Evolutionary conservation across 2,329 filamentous ascomycete genomes (phyloP).

Genomic region (Ophiostoma australiae): DNA sequence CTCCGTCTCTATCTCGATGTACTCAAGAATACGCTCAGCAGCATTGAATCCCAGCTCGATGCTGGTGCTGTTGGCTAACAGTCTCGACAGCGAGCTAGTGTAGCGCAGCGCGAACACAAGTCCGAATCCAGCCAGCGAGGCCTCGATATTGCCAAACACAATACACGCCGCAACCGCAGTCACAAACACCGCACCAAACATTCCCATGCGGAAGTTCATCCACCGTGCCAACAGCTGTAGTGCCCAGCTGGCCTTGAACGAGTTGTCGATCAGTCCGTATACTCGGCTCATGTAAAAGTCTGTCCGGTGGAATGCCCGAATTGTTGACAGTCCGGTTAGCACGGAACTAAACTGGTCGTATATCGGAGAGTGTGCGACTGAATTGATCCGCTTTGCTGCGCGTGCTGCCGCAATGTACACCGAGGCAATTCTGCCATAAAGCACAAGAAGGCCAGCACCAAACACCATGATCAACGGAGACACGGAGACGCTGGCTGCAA

Average conservation of each 20-base stretch:
- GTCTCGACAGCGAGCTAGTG: constrained; percentile 34
- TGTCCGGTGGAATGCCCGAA: constrained; percentile 39
- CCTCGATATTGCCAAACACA: constrained; percentile 35
- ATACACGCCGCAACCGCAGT: constrained; percentile 37
- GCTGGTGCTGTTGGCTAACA: constrained; percentile 37
- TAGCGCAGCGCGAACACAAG: constrained; percentile 40
- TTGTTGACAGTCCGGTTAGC: constrained; percentile 40
- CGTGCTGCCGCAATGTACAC: constrained; percentile 39
- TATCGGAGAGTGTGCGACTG: constrained; percentile 40
- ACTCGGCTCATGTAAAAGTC: constrained; percentile 37
- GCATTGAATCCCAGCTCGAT: constrained; percentile 42
- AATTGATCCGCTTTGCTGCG: constrained; percentile 41
- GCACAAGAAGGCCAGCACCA: constrained; percentile 34
- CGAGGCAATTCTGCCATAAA: constrained; percentile 36
- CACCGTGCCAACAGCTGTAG: constrained; percentile 34
- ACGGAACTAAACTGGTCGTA: constrained; percentile 42
- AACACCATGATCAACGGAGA: constrained; percentile 37
- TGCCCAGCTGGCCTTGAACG: constrained; percentile 34
- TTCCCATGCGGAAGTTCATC: constrained; percentile 39
- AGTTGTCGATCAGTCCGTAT: constrained; percentile 35
- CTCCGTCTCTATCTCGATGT: constrained; percentile 39
- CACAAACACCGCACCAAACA: constrained; percentile 39
- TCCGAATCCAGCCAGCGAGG: constrained; percentile 40
- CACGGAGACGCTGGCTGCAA: constrained; percentile 36
- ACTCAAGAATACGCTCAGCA: constrained; percentile 43